These are phyloP conservation scores for Gynostemma pentaphyllum DNA, from an alignment of 306 rosid genomes.

Conservation along the genomic window DNA sequence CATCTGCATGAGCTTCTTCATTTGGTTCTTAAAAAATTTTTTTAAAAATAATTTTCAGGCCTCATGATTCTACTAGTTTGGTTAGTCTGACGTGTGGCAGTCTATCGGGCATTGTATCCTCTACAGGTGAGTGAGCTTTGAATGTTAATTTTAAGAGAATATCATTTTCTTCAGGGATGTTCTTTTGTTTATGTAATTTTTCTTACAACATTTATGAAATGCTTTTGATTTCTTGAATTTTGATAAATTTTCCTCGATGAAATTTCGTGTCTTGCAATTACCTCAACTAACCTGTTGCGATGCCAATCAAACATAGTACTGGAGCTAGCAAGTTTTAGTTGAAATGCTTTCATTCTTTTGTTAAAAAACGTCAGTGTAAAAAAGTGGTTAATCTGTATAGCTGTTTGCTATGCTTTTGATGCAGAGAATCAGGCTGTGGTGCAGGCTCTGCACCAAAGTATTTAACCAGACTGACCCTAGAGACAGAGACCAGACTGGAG, in stretches of 20 bases:
- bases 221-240: not conserved
- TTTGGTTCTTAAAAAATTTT: not conserved
- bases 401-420: conserved; percentile 83
- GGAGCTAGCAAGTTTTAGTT: conserved; percentile 19
- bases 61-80: conserved; percentile 57
- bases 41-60: conserved; percentile 24
- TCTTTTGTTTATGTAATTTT: not conserved
- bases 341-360: conserved; percentile 25
- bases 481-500: conserved; percentile 75
- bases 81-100: conserved; percentile 92
- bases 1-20: not conserved
- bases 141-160: conserved; percentile 4
- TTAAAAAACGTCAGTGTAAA: conserved; percentile 19
- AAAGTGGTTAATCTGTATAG: conserved; percentile 46
- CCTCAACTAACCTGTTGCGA: conserved; percentile 14
- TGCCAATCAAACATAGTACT: conserved; percentile 21
- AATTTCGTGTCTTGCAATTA: conserved; percentile 3
- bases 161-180: not conserved
- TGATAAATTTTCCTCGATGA: not conserved
- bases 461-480: conserved; percentile 83
- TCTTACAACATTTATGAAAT: not conserved
- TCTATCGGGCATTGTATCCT: conserved; percentile 92
- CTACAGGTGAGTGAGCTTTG: conserved; percentile 75
- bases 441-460: conserved; percentile 82
- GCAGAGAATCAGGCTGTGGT: conserved; percentile 88